phyloP scores from a whole-genome alignment of 164 flowering plant species.

The Stephania cephalantha region DNA sequence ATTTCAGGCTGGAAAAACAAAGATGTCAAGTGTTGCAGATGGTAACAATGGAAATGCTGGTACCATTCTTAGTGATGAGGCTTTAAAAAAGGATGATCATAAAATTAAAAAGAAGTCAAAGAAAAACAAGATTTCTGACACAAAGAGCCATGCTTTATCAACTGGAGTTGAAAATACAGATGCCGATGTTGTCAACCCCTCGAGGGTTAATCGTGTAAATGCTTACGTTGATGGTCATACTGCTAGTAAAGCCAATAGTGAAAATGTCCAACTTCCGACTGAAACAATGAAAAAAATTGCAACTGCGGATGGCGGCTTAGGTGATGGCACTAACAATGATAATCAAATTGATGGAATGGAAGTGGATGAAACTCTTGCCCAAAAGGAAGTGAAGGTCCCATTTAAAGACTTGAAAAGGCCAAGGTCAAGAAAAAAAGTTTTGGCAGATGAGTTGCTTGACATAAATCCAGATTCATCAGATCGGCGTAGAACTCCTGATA shows the following conservation, averaged over 20 bases:
- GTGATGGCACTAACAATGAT: background rate
- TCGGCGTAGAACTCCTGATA: slow-evolving; percentile 7
- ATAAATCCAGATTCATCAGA: slow-evolving; percentile 10
- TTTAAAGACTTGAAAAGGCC: slow-evolving; percentile 18
- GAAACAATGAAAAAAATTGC: background rate
- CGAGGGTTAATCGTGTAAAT: background rate
- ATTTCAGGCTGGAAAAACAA: slow-evolving; percentile 8
- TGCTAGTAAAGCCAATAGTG: slow-evolving; percentile 2
- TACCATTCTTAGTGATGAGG: slow-evolving; percentile 6
- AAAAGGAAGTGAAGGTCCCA: slow-evolving; percentile 14
- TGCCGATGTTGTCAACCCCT: background rate
- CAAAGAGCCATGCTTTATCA: slow-evolving; percentile 3
- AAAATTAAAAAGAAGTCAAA: slow-evolving; percentile 29
- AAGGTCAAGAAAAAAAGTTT: slow-evolving; percentile 15
- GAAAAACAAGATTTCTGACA: slow-evolving; percentile 20
- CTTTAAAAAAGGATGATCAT: slow-evolving; percentile 15
- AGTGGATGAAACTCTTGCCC: no score
- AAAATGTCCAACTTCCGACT: background rate
- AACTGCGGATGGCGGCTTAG: background rate
- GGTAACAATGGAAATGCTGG: background rate
- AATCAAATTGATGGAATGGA: slow-evolving; percentile 10
- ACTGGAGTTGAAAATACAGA: slow-evolving; percentile 10
- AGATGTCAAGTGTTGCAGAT: slow-evolving; percentile 1
- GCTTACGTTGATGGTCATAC: background rate
- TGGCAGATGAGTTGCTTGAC: slow-evolving; percentile 9